Conservation (phyloP, 805 yeast species). For the Grigorovia transvaalensis region DNA sequence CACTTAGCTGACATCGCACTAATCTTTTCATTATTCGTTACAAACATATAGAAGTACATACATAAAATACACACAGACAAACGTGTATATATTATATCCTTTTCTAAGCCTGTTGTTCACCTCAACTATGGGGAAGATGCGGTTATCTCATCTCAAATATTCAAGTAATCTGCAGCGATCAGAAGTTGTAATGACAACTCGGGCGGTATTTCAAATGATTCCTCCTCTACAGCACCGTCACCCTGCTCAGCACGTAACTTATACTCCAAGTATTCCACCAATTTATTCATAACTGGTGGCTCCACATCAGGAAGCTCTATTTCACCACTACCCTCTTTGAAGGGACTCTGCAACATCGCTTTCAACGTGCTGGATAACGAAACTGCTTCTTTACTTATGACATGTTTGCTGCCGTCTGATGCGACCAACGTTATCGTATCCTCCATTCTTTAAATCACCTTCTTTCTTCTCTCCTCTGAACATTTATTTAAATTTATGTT, state of each 20-base stretch:
- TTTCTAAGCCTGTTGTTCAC: no score
- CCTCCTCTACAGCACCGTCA: conserved; percentile 29
- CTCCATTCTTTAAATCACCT: neutral
- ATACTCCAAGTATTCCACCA: conserved; percentile 77
- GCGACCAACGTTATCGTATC: conserved; percentile 55
- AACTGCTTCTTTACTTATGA: conserved; percentile 65
- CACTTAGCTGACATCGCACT: neutral
- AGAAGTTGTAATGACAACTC: conserved; percentile 85
- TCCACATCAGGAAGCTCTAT: conserved; percentile 55
- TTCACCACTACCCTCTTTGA: conserved; percentile 48
- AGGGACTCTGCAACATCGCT: conserved; percentile 46
- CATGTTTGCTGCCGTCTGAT: conserved; percentile 55
- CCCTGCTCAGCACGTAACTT: conserved; percentile 50
- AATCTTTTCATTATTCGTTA: no score
- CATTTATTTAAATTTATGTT: neutral
- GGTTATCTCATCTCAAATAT: conserved; percentile 9
- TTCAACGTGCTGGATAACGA: conserved; percentile 54
- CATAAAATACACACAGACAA: no score
- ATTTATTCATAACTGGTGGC: conserved; percentile 60
- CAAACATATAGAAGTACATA: neutral
- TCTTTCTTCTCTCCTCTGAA: neutral
- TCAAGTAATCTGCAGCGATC: conserved; percentile 78
- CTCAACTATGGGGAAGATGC: neutral
- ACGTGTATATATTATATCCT: no score
- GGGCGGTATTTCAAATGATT: conserved; percentile 84